These are phyloP conservation scores for Suillus subaureus DNA, from an alignment of 768 basidiomycete genomes.

Conservation along the genomic window DNA sequence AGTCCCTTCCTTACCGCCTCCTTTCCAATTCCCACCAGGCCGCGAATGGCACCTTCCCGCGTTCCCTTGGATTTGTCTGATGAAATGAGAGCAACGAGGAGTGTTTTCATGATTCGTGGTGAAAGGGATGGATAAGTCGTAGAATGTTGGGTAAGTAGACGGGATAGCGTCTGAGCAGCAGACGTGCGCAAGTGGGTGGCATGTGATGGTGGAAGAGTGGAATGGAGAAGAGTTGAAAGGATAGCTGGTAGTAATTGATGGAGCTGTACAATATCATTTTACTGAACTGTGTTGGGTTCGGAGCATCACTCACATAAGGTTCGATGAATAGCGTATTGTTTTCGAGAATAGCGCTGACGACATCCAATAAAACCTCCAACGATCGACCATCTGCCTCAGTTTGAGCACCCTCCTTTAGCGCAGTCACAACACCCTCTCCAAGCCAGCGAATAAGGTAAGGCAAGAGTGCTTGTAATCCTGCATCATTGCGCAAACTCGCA, in stretches of 20 bases:
- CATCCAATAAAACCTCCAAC: slow-evolving; percentile 83
- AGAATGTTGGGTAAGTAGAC: slow-evolving; percentile 77
- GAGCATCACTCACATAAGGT: slow-evolving; percentile 76
- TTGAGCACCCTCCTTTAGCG: slow-evolving; percentile 50
- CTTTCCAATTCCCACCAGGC: slow-evolving; percentile 81
- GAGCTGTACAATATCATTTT: slow-evolving; percentile 51
- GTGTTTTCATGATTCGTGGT: slow-evolving; percentile 91
- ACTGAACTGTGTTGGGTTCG: not conserved
- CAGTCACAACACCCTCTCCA: slow-evolving; percentile 79
- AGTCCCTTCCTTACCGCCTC: slow-evolving; percentile 84
- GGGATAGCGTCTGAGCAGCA: slow-evolving; percentile 83
- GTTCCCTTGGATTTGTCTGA: slow-evolving; percentile 76
- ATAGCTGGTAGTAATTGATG: slow-evolving; percentile 96
- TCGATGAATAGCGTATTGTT: slow-evolving; percentile 92
- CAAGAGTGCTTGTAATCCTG: slow-evolving; percentile 87
- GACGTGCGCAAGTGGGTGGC: slow-evolving; percentile 74
- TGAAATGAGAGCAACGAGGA: slow-evolving; percentile 81
- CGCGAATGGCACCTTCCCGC: slow-evolving; percentile 88
- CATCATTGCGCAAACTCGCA: slow-evolving; percentile 85
- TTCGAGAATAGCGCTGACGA: slow-evolving; percentile 80
- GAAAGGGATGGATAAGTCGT: slow-evolving; percentile 89
- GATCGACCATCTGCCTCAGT: slow-evolving; percentile 67
- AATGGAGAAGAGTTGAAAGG: slow-evolving; percentile 88
- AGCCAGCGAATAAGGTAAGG: slow-evolving; percentile 97
- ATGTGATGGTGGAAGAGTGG: slow-evolving; percentile 73